Evolutionary conservation across 2,329 filamentous ascomycete genomes (phyloP), one percentile per base, ranked within the genome.

Genomic region (Cytospora piceicola): DNA sequence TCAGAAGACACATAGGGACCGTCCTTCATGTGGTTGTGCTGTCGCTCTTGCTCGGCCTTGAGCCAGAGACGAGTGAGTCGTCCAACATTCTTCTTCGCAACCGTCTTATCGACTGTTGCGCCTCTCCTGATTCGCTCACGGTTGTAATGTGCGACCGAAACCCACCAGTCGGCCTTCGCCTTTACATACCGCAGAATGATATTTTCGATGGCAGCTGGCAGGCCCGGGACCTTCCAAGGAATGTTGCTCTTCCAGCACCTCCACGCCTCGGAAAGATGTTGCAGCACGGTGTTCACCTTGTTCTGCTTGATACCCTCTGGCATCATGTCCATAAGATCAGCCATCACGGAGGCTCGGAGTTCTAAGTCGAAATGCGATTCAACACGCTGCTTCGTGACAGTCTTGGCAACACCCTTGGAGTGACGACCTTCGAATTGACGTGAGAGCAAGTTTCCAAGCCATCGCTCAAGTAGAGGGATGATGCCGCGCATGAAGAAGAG

Each of bases 171-270:
- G 22, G 95, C 95, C 83, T 99, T 99, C 71, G 93, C 94, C 83
- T 99, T 99, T 72, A 99, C 96, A 73, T 99, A 99, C 73, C 95
- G 91, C 68, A 99, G 83, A 73, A 99, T 99, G 72, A 99, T 97
- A 75, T 98, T 99, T 79, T 99, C 95, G 69, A 99, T 98, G 0
- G 95, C 94, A 17, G 96, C 96, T 51, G 95, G 95, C 67, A 99
- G 80, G 46, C 95, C 96, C 60, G 95, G 95, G 3, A 99, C 95
- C 81, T 99, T 99, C 95, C 95, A 99, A 0, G 95, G 95, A 71
- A 99, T 99, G 75, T 99, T 99, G 80, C 94, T 97, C 89, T 99
- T 99, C 95, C 95, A 99, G 81, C 95, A 99, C 80, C 95, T 88
- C 95, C 95, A 99, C 17, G 95, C 95, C 81, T 99, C 95, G 0